Base-by-base conservation (phyloP, 495 filamentous ascomycete genomes). In the Bacidia rubella region DNA sequence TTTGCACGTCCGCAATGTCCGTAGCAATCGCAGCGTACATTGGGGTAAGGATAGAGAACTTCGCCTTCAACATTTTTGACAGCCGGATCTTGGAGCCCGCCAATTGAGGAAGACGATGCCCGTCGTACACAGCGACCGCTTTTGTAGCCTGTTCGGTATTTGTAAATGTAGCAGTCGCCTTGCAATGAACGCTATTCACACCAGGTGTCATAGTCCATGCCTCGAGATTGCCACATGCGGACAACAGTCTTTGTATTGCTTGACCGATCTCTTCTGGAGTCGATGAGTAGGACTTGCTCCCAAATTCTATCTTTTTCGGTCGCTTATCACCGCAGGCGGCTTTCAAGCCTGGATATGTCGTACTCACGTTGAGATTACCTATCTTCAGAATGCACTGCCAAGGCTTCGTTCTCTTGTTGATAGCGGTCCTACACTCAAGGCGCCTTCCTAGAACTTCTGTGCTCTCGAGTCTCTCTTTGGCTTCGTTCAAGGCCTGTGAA, bases 161-260 rank as follows among this genome's bases (percentile, higher is more conserved):
- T 41, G 24, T 12, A 9, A 56, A 56, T 12, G 49, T 56, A 25
- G 54, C 54, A 3, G 42, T 56, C 12, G 24, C 54, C 49, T 52
- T 52, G 12, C n/a, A 21, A 19, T 39, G 27, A 2, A 11, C 2
- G 35, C 52, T 22, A 11, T 2, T 27, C 32, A 19, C 19, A 21
- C 21, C 15, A 10, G 22, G 11, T 1, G 41, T 20, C 41, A 25
- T 12, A 47, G 19, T 52, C 54, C 54, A 56, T 11, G 39, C 39
- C 40, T 47, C 49, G 21, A 56, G 39, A n/a, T 3, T 26, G 15
- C 25, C 48, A 0, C 42, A 23, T 25, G 40, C 15, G 21, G 48
- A 52, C 11, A 56, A 27, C 12, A 47, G 27, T 22, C 38, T 40
- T 40, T 21, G 39, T 9, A 56, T 47, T 3, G 48, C 49, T 35